These are phyloP conservation scores for Thalassiosira hispida DNA, from an alignment of 352 stramenopile species.

Conservation along the genomic window DNA sequence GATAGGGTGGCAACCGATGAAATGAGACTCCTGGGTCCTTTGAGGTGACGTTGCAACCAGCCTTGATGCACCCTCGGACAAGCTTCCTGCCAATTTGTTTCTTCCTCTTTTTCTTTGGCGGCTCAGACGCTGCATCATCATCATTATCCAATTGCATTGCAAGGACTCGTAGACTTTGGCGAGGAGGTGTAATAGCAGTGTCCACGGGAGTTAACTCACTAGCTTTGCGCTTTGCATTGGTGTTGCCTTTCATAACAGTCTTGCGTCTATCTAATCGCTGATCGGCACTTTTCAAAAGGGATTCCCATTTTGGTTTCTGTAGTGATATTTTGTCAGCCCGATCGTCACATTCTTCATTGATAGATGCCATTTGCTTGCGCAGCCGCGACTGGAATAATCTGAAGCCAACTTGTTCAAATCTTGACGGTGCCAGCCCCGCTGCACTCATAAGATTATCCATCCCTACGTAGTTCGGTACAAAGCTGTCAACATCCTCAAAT, in stretches of 20 bases:
- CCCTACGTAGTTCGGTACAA: slow-evolving; percentile 22
- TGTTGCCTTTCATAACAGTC: neutral
- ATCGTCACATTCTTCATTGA: slow-evolving; percentile 4
- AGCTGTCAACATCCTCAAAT: slow-evolving; percentile 8
- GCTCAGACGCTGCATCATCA: neutral
- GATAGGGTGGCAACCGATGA: slow-evolving; percentile 9
- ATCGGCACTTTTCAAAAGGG: slow-evolving; percentile 15
- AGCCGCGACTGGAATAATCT: slow-evolving; percentile 15
- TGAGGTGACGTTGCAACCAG: slow-evolving; percentile 2
- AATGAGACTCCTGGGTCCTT: slow-evolving; percentile 1
- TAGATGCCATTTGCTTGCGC: slow-evolving; percentile 4
- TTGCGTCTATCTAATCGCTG: neutral
- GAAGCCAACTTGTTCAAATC: slow-evolving; percentile 27
- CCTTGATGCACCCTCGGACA: neutral
- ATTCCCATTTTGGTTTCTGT: neutral
- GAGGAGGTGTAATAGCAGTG: neutral
- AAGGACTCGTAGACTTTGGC: neutral
- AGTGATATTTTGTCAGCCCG: neutral
- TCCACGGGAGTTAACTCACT: neutral
- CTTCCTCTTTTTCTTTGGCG: slow-evolving; percentile 8
- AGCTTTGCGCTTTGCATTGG: slow-evolving; percentile 6
- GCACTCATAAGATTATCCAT: slow-evolving; percentile 20
- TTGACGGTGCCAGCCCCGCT: slow-evolving; percentile 13
- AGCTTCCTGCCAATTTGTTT: neutral
- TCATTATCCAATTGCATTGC: neutral